Percentiles rank a stretch among this genome's conserved stretches.
Evolutionary conservation across 1,139 yeast species (phyloP).

Genomic region (Candida labiduridarum): DNA sequence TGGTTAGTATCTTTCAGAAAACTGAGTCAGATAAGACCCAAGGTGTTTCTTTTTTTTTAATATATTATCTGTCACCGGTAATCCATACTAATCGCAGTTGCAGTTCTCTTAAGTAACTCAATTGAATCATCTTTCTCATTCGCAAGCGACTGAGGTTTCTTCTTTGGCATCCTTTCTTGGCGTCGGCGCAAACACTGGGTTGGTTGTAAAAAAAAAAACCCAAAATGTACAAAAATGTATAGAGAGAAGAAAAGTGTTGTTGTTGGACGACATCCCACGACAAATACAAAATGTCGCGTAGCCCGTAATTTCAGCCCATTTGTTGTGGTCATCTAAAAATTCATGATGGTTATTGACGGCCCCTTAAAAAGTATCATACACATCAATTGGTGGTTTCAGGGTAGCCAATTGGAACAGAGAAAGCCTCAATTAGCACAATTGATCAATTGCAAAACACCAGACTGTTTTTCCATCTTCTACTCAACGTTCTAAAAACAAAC

Average conservation of each 20-base stretch:
- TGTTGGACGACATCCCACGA: neutral
- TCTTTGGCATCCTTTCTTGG: constrained; percentile 12
- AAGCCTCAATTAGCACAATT: neutral
- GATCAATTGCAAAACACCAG: neutral
- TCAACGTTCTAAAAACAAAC: neutral
- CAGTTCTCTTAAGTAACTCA: constrained; percentile 19
- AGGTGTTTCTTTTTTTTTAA: neutral
- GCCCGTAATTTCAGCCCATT: neutral
- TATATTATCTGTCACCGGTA: constrained; percentile 11
- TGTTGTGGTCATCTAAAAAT: neutral
- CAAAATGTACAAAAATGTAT: neutral
- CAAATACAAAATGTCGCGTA: neutral
- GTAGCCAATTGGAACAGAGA: too few relatives aligned
- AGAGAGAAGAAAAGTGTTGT: neutral
- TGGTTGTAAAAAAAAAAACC: constrained; percentile 6
- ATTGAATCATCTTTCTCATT: constrained; percentile 15
- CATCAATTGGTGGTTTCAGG: too few relatives aligned
- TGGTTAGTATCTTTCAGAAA: constrained; percentile 7
- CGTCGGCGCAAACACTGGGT: neutral
- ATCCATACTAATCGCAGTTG: constrained; percentile 22
- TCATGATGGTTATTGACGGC: neutral
- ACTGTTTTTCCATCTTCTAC: neutral
- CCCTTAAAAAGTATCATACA: too few relatives aligned
- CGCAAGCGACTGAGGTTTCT: constrained; percentile 10
- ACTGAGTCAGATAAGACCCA: neutral